Conservation (phyloP, 202 grass and related monocot species). For the Zizania palustris region DNA sequence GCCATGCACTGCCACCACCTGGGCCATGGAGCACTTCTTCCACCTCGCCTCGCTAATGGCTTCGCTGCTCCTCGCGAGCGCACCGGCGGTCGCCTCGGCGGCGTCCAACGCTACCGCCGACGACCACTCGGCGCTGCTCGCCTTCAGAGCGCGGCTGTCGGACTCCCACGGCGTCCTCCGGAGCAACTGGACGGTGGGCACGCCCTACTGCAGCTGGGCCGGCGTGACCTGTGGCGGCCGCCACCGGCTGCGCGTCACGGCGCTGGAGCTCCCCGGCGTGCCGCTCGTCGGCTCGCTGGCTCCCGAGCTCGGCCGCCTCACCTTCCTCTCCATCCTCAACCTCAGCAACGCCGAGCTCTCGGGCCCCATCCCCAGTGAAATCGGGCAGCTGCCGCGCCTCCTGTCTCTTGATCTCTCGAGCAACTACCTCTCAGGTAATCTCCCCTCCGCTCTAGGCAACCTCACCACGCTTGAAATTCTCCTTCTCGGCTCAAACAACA, state of each 20-base stretch:
- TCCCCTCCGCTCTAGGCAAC: constrained; percentile 40
- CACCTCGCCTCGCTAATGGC: constrained; percentile 5
- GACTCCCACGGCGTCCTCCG: constrained; percentile 40
- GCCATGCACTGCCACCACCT: background rate
- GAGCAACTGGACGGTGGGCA: constrained; percentile 43
- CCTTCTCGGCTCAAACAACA: constrained; percentile 55
- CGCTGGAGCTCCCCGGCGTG: constrained; percentile 34
- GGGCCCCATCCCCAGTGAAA: constrained; percentile 33
- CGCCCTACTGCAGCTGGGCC: constrained; percentile 52
- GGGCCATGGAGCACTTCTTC: constrained; percentile 12
- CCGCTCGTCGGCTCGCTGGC: constrained; percentile 36
- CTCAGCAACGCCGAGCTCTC: constrained; percentile 35
- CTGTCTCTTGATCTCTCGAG: constrained; percentile 2
- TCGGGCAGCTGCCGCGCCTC: constrained; percentile 44
- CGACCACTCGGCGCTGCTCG: constrained; percentile 47
- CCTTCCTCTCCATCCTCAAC: constrained; percentile 44
- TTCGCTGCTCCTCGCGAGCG: background rate
- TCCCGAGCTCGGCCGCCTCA: constrained; percentile 48
- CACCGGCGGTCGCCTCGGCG: background rate
- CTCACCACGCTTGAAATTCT: constrained; percentile 42
- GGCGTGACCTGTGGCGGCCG: constrained; percentile 44
- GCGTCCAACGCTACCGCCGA: background rate
- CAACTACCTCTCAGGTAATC: constrained; percentile 38
- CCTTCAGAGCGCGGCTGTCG: constrained; percentile 44
- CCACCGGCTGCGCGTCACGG: constrained; percentile 43